Base-by-base conservation (phyloP, 1,139 yeast genomes). In the Kluyveromyces sp. region DNA sequence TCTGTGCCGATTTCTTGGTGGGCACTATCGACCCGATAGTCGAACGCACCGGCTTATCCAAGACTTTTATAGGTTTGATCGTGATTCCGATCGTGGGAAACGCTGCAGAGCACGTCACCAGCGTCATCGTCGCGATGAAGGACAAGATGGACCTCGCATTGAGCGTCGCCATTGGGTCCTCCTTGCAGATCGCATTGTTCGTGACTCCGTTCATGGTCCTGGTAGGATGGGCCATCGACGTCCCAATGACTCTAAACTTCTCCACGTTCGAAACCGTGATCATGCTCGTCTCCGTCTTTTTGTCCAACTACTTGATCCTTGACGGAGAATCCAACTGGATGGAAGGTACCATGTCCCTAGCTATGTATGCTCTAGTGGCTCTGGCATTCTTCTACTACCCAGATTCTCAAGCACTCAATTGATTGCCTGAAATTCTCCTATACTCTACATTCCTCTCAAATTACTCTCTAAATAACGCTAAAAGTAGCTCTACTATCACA, bases 71-170 rank as follows among this genome's bases (percentile, higher is more conserved):
- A 56, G 98, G 98, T 64, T 73, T 92, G 53, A 83, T 92, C 55
- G 79, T 92, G 40, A 81, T 92, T 50, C 98, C 98, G 40, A 89
- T 94, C 51, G 97, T 92, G 26, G 98, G 98, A 46, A 92, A 92
- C 58, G 98, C 98, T 2, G 97, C 98, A 12, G 98, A 92, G 66
- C 98, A 92, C 64, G 97, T 86, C 40, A 92, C 97, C 15, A 96
- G 97, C 2, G 83, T 92, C 39, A 76, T 87, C 50, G 97, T 92
- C 40, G 97, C 98, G 25, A 78, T 82, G 77, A 88, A 88, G 67
- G 87, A 92, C 66, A 92, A 94, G 67, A 92, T 94, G 96, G 97
- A 92, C 63, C 75, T 92, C 52, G 96, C 98, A 9, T 78, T 94
- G 55, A 95, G 96, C 45, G 97, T 92, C 40, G 97, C 98, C 8